Evolutionary conservation across 2,329 filamentous ascomycete species (phyloP).

Genomic region (Fusarium transvaalense): DNA sequence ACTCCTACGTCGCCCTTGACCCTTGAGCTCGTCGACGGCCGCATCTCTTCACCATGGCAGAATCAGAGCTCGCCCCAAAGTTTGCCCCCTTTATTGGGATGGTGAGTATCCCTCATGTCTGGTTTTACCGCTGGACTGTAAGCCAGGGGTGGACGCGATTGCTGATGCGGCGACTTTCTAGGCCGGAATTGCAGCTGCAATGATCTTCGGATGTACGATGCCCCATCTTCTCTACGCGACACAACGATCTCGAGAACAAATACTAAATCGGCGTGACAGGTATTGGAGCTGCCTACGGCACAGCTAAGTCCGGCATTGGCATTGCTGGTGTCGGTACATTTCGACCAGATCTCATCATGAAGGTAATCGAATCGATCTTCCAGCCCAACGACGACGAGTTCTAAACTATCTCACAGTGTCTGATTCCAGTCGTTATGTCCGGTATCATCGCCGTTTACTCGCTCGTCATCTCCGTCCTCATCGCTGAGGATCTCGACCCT

Average conservation of each 20-base stretch:
- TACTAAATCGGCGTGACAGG: conserved; percentile 55
- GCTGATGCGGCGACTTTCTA: conserved; percentile 54
- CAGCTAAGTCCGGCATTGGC: conserved; percentile 88
- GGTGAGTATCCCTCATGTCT: conserved; percentile 65
- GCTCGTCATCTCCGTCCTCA: conserved; percentile 95
- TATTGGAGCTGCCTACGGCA: conserved; percentile 85
- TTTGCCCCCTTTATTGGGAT: conserved; percentile 92
- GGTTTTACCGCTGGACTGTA: conserved; percentile 9
- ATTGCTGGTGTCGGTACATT: conserved; percentile 89
- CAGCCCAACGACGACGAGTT: background rate
- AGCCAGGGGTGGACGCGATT: conserved; percentile 31
- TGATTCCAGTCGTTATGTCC: conserved; percentile 96
- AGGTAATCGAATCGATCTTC: conserved; percentile 64
- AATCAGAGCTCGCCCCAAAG: conserved; percentile 74
- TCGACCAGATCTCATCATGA: conserved; percentile 90
- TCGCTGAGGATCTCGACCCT: conserved; percentile 87
- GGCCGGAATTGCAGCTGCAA: conserved; percentile 83
- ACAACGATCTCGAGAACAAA: conserved; percentile 37
- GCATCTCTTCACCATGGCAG: conserved; percentile 60
- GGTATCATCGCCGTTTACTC: conserved; percentile 99
- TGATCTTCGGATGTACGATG: conserved; percentile 83
- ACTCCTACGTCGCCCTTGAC: conserved; percentile 37
- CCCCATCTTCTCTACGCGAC: conserved; percentile 29
- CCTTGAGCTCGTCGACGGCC: conserved; percentile 37
- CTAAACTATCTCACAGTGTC: conserved; percentile 66